Base-by-base conservation (phyloP, 305 asterid species). In the Fraxinus sp. region DNA sequence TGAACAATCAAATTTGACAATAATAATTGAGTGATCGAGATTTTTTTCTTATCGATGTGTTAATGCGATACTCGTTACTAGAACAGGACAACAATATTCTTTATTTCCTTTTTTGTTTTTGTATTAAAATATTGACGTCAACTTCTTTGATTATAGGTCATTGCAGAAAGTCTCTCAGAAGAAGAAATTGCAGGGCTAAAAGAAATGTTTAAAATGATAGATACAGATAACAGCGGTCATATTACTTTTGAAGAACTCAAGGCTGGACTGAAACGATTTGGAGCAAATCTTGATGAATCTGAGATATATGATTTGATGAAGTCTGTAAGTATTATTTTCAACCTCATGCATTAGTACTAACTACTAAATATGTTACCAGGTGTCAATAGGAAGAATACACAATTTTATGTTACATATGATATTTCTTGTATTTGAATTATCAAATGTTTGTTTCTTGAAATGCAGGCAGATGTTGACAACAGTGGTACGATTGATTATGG, bases 401-500 rank as follows among this genome's bases (percentile, higher is more conserved):
- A 7, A 57, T 26, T 59, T 7, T 7, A 59, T 7, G 28, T 20
- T 59, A 55, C 26, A 55, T 18, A n/a, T 6, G 66, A n/a, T 52
- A 52, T 52, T 52, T 52, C 22, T 52, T 52, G 24, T n/a, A 55
- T 55, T 57, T 57, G 30, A 57, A 57, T 59, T 59, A 20, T 59
- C 30, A 59, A 59, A 59, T 75, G 30, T 59, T 59, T 59, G 30
- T 59, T 32, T 36, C 11, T 37, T 41, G 80, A 13, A 76, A 79
- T 81, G 68, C 86, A 94, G 97, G 98, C 95, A 0, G 97, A 94
- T 68, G 85, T 90, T 3, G 96, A 94, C 85, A 93, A 93, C 32
- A 93, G 88, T 81, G 98, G 98, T 14, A 89, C 92, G 0, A 92
- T 94, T 5, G 97, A 92, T 84, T 94, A 94, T n/a, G 95, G 94